A percentile compares a stretch with the other conserved stretches of the same genome.
Evolutionary conservation across 2,329 filamentous ascomycete genomes (phyloP).

Genomic region (Bimuria novae-zelandiae): DNA sequence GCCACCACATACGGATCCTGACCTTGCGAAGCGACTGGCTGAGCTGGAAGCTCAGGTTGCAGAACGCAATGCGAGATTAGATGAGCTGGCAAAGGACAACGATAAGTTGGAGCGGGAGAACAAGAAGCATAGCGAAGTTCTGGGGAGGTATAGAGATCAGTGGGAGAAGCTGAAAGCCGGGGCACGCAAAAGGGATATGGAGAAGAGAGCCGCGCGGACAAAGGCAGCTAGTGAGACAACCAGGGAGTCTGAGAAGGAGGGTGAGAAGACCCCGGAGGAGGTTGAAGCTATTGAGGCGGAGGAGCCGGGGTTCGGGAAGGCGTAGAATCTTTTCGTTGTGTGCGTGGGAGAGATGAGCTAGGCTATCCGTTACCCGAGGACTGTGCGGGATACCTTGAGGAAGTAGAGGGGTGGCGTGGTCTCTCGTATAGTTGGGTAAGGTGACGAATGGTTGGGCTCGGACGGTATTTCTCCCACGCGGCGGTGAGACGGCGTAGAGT

Average conservation of each 20-base stretch:
- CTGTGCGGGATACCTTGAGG: too few species aligned
- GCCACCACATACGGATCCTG: constrained; percentile 13
- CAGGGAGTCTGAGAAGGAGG: constrained; percentile 42
- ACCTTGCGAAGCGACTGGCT: constrained; percentile 25
- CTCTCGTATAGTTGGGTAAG: too few species aligned
- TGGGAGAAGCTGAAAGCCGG: constrained; percentile 73
- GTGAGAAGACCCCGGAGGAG: constrained; percentile 7
- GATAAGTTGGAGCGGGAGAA: constrained; percentile 66
- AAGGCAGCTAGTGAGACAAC: constrained; percentile 34
- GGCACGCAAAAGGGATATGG: constrained; percentile 50
- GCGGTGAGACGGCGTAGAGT: too few species aligned
- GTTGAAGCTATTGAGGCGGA: constrained; percentile 21
- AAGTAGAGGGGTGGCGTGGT: too few species aligned
- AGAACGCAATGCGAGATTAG: constrained; percentile 27
- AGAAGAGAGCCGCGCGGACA: constrained; percentile 22
- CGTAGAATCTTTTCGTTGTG: constrained; percentile 13
- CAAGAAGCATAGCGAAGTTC: constrained; percentile 60
- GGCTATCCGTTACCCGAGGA: not conserved
- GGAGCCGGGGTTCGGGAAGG: constrained; percentile 39
- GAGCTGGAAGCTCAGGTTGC: constrained; percentile 36
- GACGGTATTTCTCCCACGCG: too few species aligned
- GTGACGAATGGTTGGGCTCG: too few species aligned
- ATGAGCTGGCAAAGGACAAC: constrained; percentile 62
- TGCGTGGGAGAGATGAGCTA: not conserved
- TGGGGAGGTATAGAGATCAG: constrained; percentile 64